Evolutionary conservation across 73 alveolate genomes (phyloP).

Genomic region (Diophrys appendiculata): DNA sequence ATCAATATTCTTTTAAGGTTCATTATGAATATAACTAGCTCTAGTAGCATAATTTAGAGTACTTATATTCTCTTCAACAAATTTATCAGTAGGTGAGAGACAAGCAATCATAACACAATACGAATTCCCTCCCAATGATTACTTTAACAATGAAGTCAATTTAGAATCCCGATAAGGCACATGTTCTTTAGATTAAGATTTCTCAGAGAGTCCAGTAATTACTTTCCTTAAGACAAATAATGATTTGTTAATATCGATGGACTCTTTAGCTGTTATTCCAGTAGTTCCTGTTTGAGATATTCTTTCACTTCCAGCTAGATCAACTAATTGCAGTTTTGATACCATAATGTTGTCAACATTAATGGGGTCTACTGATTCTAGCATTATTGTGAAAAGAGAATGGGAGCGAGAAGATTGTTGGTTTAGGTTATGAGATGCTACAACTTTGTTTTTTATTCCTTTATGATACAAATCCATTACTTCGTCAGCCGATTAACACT

Average conservation of each 20-base stretch:
- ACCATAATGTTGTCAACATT: slow-evolving; percentile 62
- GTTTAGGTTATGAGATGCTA: slow-evolving; percentile 94
- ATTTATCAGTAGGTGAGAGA: slow-evolving; percentile 86
- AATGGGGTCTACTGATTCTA: slow-evolving; percentile 69
- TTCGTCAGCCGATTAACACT: slow-evolving; percentile 72
- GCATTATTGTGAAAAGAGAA: slow-evolving; percentile 86
- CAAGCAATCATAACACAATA: slow-evolving; percentile 96
- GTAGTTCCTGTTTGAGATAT: slow-evolving; percentile 85
- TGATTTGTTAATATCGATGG: slow-evolving; percentile 94
- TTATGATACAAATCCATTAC: slow-evolving; percentile 67
- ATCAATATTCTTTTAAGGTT: slow-evolving; percentile 88
- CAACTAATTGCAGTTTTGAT: slow-evolving; percentile 93
- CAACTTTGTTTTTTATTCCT: slow-evolving; percentile 90
- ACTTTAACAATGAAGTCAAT: slow-evolving; percentile 90
- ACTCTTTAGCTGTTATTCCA: slow-evolving; percentile 90
- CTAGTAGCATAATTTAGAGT: slow-evolving; percentile 95
- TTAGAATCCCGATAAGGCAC: slow-evolving; percentile 97
- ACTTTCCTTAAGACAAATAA: slow-evolving; percentile 93
- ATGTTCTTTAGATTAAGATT: slow-evolving; percentile 42
- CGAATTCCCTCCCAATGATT: slow-evolving; percentile 96
- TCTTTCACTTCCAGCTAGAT: slow-evolving; percentile 98
- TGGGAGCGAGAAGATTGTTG: slow-evolving; percentile 93
- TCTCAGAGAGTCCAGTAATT: slow-evolving; percentile 91
- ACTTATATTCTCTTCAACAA: slow-evolving; percentile 90
- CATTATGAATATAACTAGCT: slow-evolving; percentile 92